Percentiles rank a stretch among this genome's conserved stretches.
phyloP scores from a whole-genome alignment of 1,284 basidiomycete species.

The Pholiota adiposa region DNA sequence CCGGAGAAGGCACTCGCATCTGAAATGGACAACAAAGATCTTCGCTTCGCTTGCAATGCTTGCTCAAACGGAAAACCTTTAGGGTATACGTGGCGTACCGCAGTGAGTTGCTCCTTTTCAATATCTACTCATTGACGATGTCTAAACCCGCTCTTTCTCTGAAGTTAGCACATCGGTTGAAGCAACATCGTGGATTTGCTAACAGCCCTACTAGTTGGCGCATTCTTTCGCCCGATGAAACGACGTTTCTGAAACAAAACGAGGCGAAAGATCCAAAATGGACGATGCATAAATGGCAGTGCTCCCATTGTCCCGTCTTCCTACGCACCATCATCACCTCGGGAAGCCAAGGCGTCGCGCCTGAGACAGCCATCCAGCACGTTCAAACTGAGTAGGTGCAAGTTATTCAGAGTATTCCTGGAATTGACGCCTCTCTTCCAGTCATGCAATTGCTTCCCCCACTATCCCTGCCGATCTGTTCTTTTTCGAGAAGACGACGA shows the following conservation, averaged over 20 bases:
- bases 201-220: not conserved
- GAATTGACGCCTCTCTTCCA: not conserved
- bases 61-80: not conserved
- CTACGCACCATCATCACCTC: not conserved
- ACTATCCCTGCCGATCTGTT: slow-evolving; percentile 11
- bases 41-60: slow-evolving; percentile 18
- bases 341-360: no score
- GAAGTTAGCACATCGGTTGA: not conserved
- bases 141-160: not conserved
- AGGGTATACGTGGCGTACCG: slow-evolving; percentile 11
- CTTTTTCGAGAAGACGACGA: slow-evolving; percentile 1
- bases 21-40: slow-evolving; percentile 23
- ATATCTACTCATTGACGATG: not conserved
- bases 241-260: not conserved
- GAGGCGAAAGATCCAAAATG: slow-evolving; percentile 4
- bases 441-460: slow-evolving; percentile 8
- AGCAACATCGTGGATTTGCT: no score
- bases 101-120: slow-evolving; percentile 3
- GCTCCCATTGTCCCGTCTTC: not conserved
- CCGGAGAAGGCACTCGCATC: slow-evolving; percentile 13
- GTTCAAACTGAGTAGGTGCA: slow-evolving; percentile 8
- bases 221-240: not conserved
- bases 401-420: no score
- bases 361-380: not conserved
- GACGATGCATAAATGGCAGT: not conserved